A percentile compares a stretch with the other conserved stretches of the same genome.
These are phyloP conservation scores for Tagetes patula DNA, from an alignment of 129 eudicot species.

Conservation along the genomic window DNA sequence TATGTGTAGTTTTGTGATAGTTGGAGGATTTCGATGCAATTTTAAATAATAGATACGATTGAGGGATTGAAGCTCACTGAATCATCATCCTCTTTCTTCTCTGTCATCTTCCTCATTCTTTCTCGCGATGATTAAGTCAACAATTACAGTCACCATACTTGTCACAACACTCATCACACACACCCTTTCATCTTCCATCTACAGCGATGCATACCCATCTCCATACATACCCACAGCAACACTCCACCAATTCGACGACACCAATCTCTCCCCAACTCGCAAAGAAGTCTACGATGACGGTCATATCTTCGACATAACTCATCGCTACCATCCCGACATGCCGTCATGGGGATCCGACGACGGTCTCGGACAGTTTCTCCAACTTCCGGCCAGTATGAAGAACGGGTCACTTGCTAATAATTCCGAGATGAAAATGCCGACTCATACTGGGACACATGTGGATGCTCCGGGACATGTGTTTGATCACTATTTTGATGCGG, in stretches of 20 bases:
- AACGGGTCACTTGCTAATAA: constrained; percentile 42
- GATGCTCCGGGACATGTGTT: constrained; percentile 54
- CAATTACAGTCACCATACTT: background rate
- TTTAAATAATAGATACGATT: no score
- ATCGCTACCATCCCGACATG: constrained; percentile 39
- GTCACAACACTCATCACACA: constrained; percentile 10
- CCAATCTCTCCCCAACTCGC: constrained; percentile 24
- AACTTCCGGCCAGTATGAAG: constrained; percentile 36
- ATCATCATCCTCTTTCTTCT: background rate
- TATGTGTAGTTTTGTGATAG: no score
- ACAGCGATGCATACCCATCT: constrained; percentile 25
- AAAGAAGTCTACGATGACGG: constrained; percentile 46
- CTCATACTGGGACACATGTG: constrained; percentile 55
- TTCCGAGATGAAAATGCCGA: constrained; percentile 45
- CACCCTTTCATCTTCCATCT: background rate
- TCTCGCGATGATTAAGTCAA: constrained; percentile 15
- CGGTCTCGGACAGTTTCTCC: constrained; percentile 43
- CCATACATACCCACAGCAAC: constrained; percentile 12
- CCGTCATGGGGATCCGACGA: constrained; percentile 46
- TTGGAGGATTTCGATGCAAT: no score
- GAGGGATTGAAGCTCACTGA: background rate
- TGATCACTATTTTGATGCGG: constrained; percentile 61
- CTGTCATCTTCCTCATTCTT: constrained; percentile 12
- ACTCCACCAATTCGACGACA: constrained; percentile 23
- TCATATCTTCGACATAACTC: constrained; percentile 51